Conservation (phyloP, 2,329 filamentous ascomycete species). For the Pseudogymnoascus sp. region DNA sequence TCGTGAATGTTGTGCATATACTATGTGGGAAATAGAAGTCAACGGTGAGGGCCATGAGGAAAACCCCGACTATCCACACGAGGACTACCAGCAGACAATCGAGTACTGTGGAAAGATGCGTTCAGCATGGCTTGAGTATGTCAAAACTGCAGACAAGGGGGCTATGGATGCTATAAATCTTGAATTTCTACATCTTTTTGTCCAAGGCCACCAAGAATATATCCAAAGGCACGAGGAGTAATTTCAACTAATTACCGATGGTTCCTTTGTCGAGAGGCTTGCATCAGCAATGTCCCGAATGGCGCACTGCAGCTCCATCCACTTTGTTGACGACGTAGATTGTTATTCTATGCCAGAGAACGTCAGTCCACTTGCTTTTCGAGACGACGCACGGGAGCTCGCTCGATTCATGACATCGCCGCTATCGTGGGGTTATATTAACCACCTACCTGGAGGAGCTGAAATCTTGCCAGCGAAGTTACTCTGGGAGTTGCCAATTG, state of each 20-base stretch:
- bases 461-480: background rate
- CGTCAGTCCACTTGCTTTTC: background rate
- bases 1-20: background rate
- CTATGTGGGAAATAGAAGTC: background rate
- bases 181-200: background rate
- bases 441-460: background rate
- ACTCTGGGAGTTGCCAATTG: slow-evolving; percentile 1
- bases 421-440: background rate
- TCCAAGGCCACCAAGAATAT: background rate
- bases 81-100: background rate
- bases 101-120: background rate
- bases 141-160: background rate
- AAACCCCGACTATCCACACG: background rate
- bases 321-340: slow-evolving; percentile 5
- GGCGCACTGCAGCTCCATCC: background rate
- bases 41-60: background rate
- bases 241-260: slow-evolving; percentile 8
- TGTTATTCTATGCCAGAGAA: background rate
- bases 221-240: background rate
- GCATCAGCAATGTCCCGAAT: slow-evolving; percentile 5
- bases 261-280: slow-evolving; percentile 7
- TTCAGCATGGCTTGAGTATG: background rate
- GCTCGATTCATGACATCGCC: slow-evolving; percentile 2
- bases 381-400: background rate
- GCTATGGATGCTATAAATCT: background rate